Evolutionary conservation across 148 eudicot species (phyloP).

Genomic region (Bassia scoparia): DNA sequence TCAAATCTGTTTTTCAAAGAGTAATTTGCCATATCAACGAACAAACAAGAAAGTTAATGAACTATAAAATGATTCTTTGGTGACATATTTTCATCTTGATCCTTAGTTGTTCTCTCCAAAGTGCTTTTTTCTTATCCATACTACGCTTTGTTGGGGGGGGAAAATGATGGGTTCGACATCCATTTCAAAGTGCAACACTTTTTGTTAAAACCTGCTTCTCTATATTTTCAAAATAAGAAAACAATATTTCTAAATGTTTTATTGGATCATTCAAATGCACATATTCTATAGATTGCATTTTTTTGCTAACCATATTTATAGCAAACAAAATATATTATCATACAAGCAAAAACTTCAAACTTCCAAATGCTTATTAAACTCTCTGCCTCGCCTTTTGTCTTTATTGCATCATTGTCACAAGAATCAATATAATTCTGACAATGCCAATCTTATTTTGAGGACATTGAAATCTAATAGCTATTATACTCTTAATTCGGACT

Average conservation of each 20-base stretch:
- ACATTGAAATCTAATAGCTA: slow-evolving; percentile 4
- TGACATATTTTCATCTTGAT: neutral
- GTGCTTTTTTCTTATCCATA: neutral
- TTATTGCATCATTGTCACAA: neutral
- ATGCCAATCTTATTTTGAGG: neutral
- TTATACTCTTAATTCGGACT: too few relatives aligned
- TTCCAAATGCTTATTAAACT: neutral
- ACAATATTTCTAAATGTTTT: neutral
- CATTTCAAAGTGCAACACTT: too few relatives aligned
- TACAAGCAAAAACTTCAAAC: neutral
- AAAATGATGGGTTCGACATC: neutral
- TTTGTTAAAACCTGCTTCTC: too few relatives aligned
- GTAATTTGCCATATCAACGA: neutral
- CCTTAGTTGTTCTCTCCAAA: neutral
- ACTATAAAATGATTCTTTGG: neutral
- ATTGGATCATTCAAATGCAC: neutral
- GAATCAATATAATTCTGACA: neutral
- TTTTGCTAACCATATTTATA: neutral
- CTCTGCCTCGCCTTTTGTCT: neutral
- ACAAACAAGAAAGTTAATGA: neutral
- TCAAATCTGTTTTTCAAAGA: neutral
- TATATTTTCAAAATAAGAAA: neutral
- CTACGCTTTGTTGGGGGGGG: neutral
- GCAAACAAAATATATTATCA: neutral
- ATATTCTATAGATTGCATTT: neutral